These are phyloP conservation scores for Mycena vitilis DNA, from an alignment of 768 basidiomycete species.

Conservation along the genomic window DNA sequence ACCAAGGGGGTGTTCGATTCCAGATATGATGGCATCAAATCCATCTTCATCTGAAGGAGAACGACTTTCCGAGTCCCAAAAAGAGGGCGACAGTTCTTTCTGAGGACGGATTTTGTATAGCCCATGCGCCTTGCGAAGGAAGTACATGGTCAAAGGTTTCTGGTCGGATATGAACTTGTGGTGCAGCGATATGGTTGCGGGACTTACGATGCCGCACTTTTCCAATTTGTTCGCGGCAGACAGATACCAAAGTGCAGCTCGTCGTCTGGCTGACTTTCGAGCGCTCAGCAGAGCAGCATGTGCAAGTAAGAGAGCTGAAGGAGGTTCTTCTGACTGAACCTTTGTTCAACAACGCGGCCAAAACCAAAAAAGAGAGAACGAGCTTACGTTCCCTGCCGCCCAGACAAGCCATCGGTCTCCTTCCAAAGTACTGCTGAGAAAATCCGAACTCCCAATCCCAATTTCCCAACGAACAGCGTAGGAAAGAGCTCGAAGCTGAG, in stretches of 20 bases:
- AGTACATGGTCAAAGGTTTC: slow-evolving; percentile 90
- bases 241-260: slow-evolving; percentile 84
- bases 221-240: slow-evolving; percentile 82
- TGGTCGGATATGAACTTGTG: slow-evolving; percentile 42
- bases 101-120: slow-evolving; percentile 63
- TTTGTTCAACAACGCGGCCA: neutral
- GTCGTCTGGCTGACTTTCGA: slow-evolving; percentile 65
- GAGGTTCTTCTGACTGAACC: slow-evolving; percentile 82
- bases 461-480: slow-evolving; percentile 85
- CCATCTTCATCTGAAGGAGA: slow-evolving; percentile 52
- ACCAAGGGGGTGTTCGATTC: slow-evolving; percentile 87
- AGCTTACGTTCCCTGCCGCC: slow-evolving; percentile 82
- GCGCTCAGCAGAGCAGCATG: slow-evolving; percentile 81
- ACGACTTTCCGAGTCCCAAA: slow-evolving; percentile 79
- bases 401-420: slow-evolving; percentile 90
- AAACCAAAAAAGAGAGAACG: slow-evolving; percentile 13
- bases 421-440: slow-evolving; percentile 67
- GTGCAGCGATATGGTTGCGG: neutral
- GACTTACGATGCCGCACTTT: slow-evolving; percentile 84
- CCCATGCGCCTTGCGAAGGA: slow-evolving; percentile 77
- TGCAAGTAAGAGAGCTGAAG: slow-evolving; percentile 81
- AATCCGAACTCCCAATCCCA: slow-evolving; percentile 68
- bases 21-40: slow-evolving; percentile 74
- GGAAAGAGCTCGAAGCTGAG: slow-evolving; percentile 74
- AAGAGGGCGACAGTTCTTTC: slow-evolving; percentile 80